These are phyloP conservation scores for Suillus fuscotomentosus DNA, from an alignment of 768 basidiomycete genomes.

Conservation along the genomic window DNA sequence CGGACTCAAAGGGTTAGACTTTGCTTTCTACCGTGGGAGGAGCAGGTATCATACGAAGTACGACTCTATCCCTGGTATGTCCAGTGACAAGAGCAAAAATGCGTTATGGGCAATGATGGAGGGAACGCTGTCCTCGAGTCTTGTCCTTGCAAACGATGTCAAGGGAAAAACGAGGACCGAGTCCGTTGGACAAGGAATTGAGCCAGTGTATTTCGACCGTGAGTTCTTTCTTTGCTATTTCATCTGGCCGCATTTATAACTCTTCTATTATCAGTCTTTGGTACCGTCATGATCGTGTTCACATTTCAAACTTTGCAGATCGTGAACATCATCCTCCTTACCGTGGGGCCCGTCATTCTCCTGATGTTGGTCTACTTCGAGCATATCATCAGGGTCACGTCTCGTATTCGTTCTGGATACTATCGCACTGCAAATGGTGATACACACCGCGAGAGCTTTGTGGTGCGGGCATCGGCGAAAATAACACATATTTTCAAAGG, in stretches of 20 bases:
- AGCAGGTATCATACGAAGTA: slow-evolving; percentile 76
- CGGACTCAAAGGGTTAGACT: slow-evolving; percentile 69
- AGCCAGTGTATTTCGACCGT: slow-evolving; percentile 75
- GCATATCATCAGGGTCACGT: slow-evolving; percentile 21
- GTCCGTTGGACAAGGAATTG: slow-evolving; percentile 20
- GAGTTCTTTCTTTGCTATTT: slow-evolving; percentile 22
- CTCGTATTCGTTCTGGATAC: slow-evolving; percentile 15
- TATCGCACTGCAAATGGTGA: slow-evolving; percentile 2
- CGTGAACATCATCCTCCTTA: slow-evolving; percentile 56
- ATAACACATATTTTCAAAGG: slow-evolving; percentile 26
- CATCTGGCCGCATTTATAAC: background rate
- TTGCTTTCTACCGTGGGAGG: slow-evolving; percentile 76
- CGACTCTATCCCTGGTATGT: slow-evolving; percentile 61
- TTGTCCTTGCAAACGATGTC: slow-evolving; percentile 47
- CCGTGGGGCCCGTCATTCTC: slow-evolving; percentile 60
- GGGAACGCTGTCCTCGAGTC: slow-evolving; percentile 51
- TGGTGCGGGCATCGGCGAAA: slow-evolving; percentile 21
- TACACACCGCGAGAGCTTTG: slow-evolving; percentile 7
- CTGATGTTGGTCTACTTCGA: slow-evolving; percentile 42
- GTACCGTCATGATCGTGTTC: slow-evolving; percentile 52
- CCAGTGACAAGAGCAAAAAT: slow-evolving; percentile 41
- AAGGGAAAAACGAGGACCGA: slow-evolving; percentile 14
- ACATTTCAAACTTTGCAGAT: slow-evolving; percentile 48
- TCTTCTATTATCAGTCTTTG: slow-evolving; percentile 50
- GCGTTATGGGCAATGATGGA: slow-evolving; percentile 84